Percentiles rank a stretch among this genome's conserved stretches.
Evolutionary conservation across 192 early-diverging fungal species (phyloP).

Genomic region (Backusella luteola): DNA sequence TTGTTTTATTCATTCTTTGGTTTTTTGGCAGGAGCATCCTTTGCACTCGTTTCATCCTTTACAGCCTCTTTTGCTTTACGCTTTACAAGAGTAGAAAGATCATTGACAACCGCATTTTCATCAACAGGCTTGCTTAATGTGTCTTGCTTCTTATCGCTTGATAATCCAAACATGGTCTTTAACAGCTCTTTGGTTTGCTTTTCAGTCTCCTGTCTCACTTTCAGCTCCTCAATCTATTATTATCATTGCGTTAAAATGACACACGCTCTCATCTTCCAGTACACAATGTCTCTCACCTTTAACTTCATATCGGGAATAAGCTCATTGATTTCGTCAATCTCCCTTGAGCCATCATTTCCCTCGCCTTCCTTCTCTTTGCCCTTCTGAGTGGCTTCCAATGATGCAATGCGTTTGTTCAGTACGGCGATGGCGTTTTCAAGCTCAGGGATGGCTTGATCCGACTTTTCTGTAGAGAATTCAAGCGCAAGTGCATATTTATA

Average conservation of each 20-base stretch:
- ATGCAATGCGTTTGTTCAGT: constrained; percentile 47
- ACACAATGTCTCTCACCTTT: constrained; percentile 44
- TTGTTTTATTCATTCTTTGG: neutral
- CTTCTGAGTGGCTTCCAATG: constrained; percentile 33
- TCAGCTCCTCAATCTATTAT: constrained; percentile 40
- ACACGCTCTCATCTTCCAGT: too few species aligned
- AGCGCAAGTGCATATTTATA: constrained; percentile 70
- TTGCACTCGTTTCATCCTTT: neutral
- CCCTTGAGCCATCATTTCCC: constrained; percentile 38
- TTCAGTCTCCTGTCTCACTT: constrained; percentile 30
- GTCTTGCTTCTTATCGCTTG: constrained; percentile 27
- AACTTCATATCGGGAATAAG: constrained; percentile 62
- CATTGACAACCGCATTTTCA: constrained; percentile 38
- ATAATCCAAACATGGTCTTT: neutral
- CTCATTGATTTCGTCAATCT: constrained; percentile 59
- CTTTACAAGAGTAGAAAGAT: constrained; percentile 51
- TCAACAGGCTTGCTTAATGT: neutral
- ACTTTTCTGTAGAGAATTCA: constrained; percentile 50
- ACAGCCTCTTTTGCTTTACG: constrained; percentile 20
- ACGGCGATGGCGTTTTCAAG: constrained; percentile 55
- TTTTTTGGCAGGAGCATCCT: neutral
- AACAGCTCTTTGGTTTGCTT: neutral
- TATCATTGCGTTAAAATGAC: too few species aligned
- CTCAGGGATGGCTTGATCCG: constrained; percentile 52
- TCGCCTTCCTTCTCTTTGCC: constrained; percentile 50